Evolutionary conservation across 2,329 filamentous ascomycete species (phyloP).

Genomic region (Mollisiaceae sp.): DNA sequence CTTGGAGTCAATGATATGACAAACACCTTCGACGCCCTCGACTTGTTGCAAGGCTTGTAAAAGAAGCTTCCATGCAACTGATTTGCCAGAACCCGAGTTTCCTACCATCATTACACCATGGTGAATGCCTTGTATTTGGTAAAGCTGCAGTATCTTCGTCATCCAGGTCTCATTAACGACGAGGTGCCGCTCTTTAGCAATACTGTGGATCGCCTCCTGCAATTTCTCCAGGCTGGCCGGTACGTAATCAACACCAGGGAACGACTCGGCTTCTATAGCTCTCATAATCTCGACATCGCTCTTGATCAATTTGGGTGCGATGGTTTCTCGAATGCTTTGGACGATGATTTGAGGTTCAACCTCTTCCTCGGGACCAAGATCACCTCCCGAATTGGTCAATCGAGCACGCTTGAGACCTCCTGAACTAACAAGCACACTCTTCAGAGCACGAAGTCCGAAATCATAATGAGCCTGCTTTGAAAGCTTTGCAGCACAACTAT

Average conservation of each 20-base stretch:
- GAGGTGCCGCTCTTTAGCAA: constrained; percentile 84
- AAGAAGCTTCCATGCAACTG: constrained; percentile 89
- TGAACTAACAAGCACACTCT: constrained; percentile 98
- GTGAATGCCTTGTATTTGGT: constrained; percentile 97
- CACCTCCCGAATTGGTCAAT: constrained; percentile 62
- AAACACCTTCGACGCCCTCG: constrained; percentile 91
- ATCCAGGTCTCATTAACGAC: constrained; percentile 96
- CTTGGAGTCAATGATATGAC: constrained; percentile 97
- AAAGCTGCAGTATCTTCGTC: constrained; percentile 94
- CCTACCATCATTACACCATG: constrained; percentile 99
- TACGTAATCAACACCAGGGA: constrained; percentile 91
- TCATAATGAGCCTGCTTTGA: constrained; percentile 99
- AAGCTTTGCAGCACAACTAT: constrained; percentile 78
- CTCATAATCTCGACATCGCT: constrained; percentile 89
- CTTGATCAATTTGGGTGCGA: constrained; percentile 95
- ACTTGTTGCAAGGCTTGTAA: constrained; percentile 90
- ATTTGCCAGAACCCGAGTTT: constrained; percentile 96
- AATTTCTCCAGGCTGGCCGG: constrained; percentile 84
- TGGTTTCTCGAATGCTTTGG: constrained; percentile 97
- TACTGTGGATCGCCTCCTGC: constrained; percentile 78
- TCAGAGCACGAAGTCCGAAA: constrained; percentile 95
- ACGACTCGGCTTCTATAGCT: constrained; percentile 80
- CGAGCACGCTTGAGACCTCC: constrained; percentile 91
- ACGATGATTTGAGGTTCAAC: constrained; percentile 98
- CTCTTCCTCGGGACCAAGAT: constrained; percentile 68